Base-by-base conservation (phyloP, 495 filamentous ascomycete species). In the Penicillium maclennaniae region DNA sequence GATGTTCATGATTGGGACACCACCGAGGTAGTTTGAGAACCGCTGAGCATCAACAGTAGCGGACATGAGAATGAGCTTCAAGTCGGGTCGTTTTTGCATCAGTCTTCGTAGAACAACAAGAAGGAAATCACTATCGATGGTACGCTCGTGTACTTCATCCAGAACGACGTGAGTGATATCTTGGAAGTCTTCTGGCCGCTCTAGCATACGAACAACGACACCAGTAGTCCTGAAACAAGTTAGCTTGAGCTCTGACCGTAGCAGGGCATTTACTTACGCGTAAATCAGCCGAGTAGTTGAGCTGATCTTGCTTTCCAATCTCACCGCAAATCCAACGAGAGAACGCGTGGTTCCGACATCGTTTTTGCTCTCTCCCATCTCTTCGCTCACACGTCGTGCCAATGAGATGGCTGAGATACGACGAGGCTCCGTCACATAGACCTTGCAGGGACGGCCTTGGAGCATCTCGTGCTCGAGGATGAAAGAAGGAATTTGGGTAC, bases 201-300 rank as follows among this genome's bases (percentile, higher is more conserved):
- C 92, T 9, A 98, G 75, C 93, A 97, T 98, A 14, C 93, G 86
- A 76, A 97, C 89, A 6, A 98, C 88, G 56, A 97, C 95, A 70
- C 93, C 93, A 51, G 85, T 84, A 12, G 81, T 83, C 23, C 67
- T 72, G 8, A 7, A 15, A 12, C 3, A 44, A 34, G 41, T 68
- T n/a, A 61, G 23, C 16, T 19, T 41, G 8, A 50, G 43, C 8
- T 7, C 26, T 9, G 10, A 17, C 16, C 15, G 49, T 25, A 16
- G 3, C 21, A 19, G 28, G 46, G 37, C 10, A 40, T 14, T 37
- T 10, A 69, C 76, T 47, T 69, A 78, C 76, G 92, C 93, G 69
- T 91, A 98, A 6, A 97, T 81, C 21, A 98, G 78, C 49, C 88
- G 77, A 6, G 91, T 98, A 36, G 88, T 81, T 26, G 83, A 73